These are phyloP conservation scores for Penicillium sp. DNA, from an alignment of 2,329 filamentous ascomycete species.

Conservation along the genomic window DNA sequence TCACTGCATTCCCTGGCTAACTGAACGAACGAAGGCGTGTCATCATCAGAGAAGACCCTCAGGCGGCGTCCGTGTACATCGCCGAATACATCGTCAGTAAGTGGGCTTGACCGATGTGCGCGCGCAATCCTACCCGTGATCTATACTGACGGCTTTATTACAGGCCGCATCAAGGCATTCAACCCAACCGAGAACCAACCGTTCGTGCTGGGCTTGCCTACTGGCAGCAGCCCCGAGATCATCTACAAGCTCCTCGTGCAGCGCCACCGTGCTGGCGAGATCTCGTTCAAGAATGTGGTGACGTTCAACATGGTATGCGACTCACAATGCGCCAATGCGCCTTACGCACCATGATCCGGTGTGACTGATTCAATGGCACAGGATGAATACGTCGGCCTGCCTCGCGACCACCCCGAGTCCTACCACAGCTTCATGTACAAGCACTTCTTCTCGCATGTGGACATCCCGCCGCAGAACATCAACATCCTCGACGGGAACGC, in stretches of 20 bases:
- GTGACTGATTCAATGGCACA: constrained; percentile 31
- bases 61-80: constrained; percentile 69
- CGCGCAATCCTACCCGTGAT: background rate
- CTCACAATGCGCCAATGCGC: background rate
- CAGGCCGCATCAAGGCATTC: constrained; percentile 75
- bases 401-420: constrained; percentile 77
- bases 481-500: constrained; percentile 83
- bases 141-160: constrained; percentile 5
- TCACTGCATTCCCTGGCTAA: constrained; percentile 8
- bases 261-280: constrained; percentile 48
- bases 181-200: constrained; percentile 68
- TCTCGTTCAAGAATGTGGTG: constrained; percentile 84
- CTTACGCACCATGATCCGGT: background rate
- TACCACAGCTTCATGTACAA: constrained; percentile 95
- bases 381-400: constrained; percentile 85
- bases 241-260: constrained; percentile 74
- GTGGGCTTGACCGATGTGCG: constrained; percentile 18
- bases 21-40: constrained; percentile 62
- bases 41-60: constrained; percentile 73
- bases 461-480: constrained; percentile 77
- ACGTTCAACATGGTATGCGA: constrained; percentile 81
- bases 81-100: constrained; percentile 75
- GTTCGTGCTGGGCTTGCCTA: constrained; percentile 80
- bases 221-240: constrained; percentile 74
- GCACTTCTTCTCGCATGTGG: constrained; percentile 83